Evolutionary conservation across 768 basidiomycete species (phyloP).

Genomic region (Boletus rex-veris): DNA sequence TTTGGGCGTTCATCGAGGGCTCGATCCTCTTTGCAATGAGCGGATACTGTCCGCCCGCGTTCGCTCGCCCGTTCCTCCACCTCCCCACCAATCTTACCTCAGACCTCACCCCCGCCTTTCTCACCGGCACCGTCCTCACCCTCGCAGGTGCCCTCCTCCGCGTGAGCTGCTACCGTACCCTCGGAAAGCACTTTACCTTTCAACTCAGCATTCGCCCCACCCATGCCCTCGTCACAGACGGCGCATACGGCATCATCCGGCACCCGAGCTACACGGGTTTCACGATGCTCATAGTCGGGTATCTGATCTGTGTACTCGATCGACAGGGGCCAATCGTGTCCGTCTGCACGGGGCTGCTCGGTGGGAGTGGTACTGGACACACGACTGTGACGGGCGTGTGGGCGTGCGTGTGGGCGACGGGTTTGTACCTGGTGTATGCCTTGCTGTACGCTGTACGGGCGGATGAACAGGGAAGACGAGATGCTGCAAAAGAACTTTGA

Average conservation of each 20-base stretch:
- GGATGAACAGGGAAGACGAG: conserved; percentile 25
- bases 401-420: neutral
- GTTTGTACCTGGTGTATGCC: neutral
- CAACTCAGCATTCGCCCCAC: conserved; percentile 17
- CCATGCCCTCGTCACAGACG: conserved; percentile 23
- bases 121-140: conserved; percentile 4
- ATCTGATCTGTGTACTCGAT: conserved; percentile 6
- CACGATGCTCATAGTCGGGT: neutral
- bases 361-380: neutral
- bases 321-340: conserved; percentile 1
- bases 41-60: neutral
- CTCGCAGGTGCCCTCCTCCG: conserved; percentile 15
- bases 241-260: conserved; percentile 25
- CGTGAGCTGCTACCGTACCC: conserved; percentile 12
- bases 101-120: conserved; percentile 2
- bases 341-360: neutral
- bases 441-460: neutral
- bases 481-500: conserved; percentile 26
- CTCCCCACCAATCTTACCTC: neutral
- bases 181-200: conserved; percentile 26
- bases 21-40: neutral
- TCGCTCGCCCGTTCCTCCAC: neutral
- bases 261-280: conserved; percentile 31
- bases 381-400: neutral
- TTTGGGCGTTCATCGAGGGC: conserved; percentile 9